phyloP scores from a whole-genome alignment of 2,329 filamentous ascomycete species.

The Colletotrichum somersetense region DNA sequence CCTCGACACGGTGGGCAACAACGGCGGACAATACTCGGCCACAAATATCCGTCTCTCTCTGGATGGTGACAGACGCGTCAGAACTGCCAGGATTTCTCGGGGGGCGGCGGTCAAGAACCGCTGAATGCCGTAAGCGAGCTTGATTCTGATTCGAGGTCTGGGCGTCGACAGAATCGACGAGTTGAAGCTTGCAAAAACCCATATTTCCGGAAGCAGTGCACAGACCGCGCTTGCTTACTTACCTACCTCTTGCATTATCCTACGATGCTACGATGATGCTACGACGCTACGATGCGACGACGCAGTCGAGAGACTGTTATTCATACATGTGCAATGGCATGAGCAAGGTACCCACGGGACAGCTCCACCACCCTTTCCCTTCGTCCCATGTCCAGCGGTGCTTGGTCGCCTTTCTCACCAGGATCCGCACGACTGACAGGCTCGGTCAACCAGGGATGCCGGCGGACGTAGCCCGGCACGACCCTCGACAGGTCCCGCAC shows the following conservation, averaged over 20 bases:
- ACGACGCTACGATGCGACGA: background rate
- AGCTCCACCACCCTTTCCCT: conserved; percentile 26
- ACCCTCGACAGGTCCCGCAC: conserved; percentile 6
- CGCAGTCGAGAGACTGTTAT: background rate
- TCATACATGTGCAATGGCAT: background rate
- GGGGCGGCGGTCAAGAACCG: background rate
- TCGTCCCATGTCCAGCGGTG: conserved; percentile 38
- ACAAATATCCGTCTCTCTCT: conserved; percentile 21
- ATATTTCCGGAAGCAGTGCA: background rate
- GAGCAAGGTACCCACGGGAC: conserved; percentile 6
- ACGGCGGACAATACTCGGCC: conserved; percentile 23
- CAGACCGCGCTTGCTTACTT: background rate
- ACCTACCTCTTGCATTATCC: background rate
- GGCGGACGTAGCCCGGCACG: conserved; percentile 31
- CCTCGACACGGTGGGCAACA: conserved; percentile 17
- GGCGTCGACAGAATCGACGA: background rate
- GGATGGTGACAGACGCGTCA: background rate
- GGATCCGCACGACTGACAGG: conserved; percentile 39
- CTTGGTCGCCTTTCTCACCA: conserved; percentile 27
- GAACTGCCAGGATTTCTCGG: background rate
- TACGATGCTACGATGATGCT: background rate
- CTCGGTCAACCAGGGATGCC: conserved; percentile 23
- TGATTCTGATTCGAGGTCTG: background rate
- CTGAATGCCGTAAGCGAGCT: background rate
- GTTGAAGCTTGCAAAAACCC: background rate